These are phyloP conservation scores for Discostella pseudostelligera DNA, from an alignment of 108 stramenopile genomes.

Conservation along the genomic window DNA sequence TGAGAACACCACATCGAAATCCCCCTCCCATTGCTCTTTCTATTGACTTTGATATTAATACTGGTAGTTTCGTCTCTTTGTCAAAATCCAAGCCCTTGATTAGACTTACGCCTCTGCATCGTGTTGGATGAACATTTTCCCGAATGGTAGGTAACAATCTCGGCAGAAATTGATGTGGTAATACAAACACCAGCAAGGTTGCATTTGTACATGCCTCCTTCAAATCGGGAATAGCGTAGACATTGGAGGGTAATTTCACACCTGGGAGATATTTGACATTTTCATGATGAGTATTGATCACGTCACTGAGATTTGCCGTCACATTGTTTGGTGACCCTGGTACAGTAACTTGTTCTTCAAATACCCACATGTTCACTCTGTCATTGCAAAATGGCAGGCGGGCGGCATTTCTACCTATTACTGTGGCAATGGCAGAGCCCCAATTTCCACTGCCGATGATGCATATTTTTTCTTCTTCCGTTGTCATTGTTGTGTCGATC, in stretches of 20 bases:
- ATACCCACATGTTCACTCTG: slow-evolving; percentile 94
- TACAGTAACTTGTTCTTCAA: slow-evolving; percentile 45
- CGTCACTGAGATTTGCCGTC: slow-evolving; percentile 77
- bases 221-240: slow-evolving; percentile 84
- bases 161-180: slow-evolving; percentile 94
- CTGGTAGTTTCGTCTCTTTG: slow-evolving; percentile 56
- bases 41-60: slow-evolving; percentile 76
- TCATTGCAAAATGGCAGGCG: slow-evolving; percentile 69
- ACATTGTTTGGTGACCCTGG: slow-evolving; percentile 14
- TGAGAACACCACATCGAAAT: slow-evolving; percentile 87
- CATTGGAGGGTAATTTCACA: slow-evolving; percentile 83
- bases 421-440: slow-evolving; percentile 88
- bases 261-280: slow-evolving; percentile 97
- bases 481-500: slow-evolving; percentile 7
- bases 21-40: slow-evolving; percentile 66
- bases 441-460: slow-evolving; percentile 95
- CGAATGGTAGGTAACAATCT: slow-evolving; percentile 74
- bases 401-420: slow-evolving; percentile 79
- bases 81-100: slow-evolving; percentile 87
- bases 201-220: slow-evolving; percentile 80
- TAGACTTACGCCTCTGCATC: slow-evolving; percentile 79
- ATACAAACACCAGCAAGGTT: slow-evolving; percentile 90
- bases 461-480: slow-evolving; percentile 61
- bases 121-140: slow-evolving; percentile 55
- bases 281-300: slow-evolving; percentile 92